Evolutionary conservation across 805 yeast genomes (phyloP).

Genomic region (Barnettozyma wickerhamii): DNA sequence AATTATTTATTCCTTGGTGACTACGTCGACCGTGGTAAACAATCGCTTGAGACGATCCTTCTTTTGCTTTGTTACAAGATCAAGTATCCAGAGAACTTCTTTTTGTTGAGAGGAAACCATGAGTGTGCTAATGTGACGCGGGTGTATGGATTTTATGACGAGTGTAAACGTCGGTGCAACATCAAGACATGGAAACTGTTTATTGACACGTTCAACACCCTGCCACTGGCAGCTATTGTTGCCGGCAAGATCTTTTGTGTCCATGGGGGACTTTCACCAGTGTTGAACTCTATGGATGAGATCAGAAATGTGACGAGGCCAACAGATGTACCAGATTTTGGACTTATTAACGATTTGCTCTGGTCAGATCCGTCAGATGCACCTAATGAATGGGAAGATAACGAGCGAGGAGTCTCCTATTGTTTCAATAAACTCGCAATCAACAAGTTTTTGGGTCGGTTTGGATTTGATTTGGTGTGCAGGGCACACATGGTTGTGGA

Average conservation of each 20-base stretch:
- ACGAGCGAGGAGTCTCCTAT: constrained; percentile 97
- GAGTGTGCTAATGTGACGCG: constrained; percentile 98
- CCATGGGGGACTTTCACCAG: constrained; percentile 99
- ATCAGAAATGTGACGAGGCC: constrained; percentile 99
- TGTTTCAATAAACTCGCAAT: constrained; percentile 99
- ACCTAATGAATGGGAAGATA: constrained; percentile 97
- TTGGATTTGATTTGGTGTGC: constrained; percentile 96
- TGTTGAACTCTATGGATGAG: constrained; percentile 96
- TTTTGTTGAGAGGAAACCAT: constrained; percentile 95
- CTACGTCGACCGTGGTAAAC: constrained; percentile 98
- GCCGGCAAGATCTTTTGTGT: constrained; percentile 97
- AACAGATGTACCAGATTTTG: constrained; percentile 97
- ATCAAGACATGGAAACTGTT: constrained; percentile 98
- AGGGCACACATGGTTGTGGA: constrained; percentile 99
- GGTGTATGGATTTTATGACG: constrained; percentile 97
- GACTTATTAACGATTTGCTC: constrained; percentile 88
- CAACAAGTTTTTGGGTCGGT: constrained; percentile 90
- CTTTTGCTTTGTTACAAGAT: constrained; percentile 91
- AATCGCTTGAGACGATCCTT: constrained; percentile 93
- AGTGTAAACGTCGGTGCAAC: constrained; percentile 96
- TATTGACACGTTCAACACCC: constrained; percentile 96
- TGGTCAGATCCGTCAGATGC: constrained; percentile 99
- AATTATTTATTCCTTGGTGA: constrained; percentile 94
- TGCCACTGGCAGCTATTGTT: constrained; percentile 97
- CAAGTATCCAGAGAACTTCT: constrained; percentile 96